Base-by-base conservation (phyloP, 306 rosid species). In the Crotalaria pallida region DNA sequence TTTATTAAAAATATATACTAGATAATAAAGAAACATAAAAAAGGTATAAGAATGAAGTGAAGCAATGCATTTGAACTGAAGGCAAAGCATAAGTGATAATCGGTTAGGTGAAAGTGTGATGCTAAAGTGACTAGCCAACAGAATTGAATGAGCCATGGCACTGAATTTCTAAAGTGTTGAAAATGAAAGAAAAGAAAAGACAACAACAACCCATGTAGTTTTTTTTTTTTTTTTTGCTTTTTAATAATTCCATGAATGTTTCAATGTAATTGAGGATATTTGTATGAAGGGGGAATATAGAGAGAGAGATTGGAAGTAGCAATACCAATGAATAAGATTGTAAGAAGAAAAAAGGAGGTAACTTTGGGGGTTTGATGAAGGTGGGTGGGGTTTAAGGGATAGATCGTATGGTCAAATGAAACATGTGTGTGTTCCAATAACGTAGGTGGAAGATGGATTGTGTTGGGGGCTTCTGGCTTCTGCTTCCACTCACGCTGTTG, bases 111-210 rank as follows among this genome's bases (percentile, higher is more conserved):
- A 66, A 67, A 79, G 79, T 78, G 76, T 31, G 82, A 62, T 49
- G 69, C 86, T 63, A 81, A 77, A 82, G 83, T 80, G 95, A 90
- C 90, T 61, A 67, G 41, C 77, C 85, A 90, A 77, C 92, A 75
- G 67, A 79, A 74, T 7, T 16, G 21, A 71, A 80, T 48, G 50
- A 0, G 80, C 64, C 58, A 72, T 74, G 73, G 62, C 43, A 65
- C 33, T 72, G 72, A 65, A 15, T 66, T 16, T 29, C 13, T 0
- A 1, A 11, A 43, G 19, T 3, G 16, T 29, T 40, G 73, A 77
- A 56, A 83, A 52, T 56, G 59, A 61, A 59, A 69, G 69, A 84
- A 90, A 87, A 79, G 87, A 86, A 86, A 80, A 43, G 27, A 34
- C 80, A 84, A 77, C 89, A 67, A 12, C 33, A 57, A 6, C 36